Evolutionary conservation across 2,329 filamentous ascomycete genomes (phyloP), one percentile per base, ranked within the genome.

Genomic region (Aspergillus unguis): DNA sequence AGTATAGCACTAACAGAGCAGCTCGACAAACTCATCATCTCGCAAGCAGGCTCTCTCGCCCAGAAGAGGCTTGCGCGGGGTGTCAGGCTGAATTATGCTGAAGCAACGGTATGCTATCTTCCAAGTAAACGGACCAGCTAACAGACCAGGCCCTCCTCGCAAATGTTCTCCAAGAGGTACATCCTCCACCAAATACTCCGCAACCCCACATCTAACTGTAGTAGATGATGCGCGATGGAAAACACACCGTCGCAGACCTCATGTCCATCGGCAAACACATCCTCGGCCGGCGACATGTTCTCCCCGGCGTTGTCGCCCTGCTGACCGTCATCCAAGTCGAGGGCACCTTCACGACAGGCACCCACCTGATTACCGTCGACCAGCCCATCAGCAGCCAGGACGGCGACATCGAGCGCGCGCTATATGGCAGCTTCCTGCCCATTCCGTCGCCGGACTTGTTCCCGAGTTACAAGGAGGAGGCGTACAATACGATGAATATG

Each of bases 361-460:
- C 17, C 37, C 26, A 40, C 10, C 23, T 40, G 10, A 23, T 40
- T 8, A 40, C 37, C 0, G 90, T 97, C 23, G 90, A 96, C 73
- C 85, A 95, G 67, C 92, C 92, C 27, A 87, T 97, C 71, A 84
- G 85, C 59, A 86, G 85, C 55, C 87, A 96, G 59, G 88, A 96
- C 68, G 92, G 92, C 4, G 85, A 96, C 71, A 78, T 96, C 32
- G 84, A 83, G n/a, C 85, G 85, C 64, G 92, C 92, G 1, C 77
- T 97, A 3, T 97, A 96, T 70, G 91, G 91, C 26, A 92, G 87
- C 57, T 96, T 97, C 70, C 76, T 97, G 40, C 92, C 92, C 0
- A 73, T 95, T 0, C 92, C 92, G 0, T 77, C 80, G 10, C 75
- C 78, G 28, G 80, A 84, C 43, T 68, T 84, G 9, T 95, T 97